phyloP scores from a whole-genome alignment of 805 yeast genomes.

The Clavispora fructus region DNA sequence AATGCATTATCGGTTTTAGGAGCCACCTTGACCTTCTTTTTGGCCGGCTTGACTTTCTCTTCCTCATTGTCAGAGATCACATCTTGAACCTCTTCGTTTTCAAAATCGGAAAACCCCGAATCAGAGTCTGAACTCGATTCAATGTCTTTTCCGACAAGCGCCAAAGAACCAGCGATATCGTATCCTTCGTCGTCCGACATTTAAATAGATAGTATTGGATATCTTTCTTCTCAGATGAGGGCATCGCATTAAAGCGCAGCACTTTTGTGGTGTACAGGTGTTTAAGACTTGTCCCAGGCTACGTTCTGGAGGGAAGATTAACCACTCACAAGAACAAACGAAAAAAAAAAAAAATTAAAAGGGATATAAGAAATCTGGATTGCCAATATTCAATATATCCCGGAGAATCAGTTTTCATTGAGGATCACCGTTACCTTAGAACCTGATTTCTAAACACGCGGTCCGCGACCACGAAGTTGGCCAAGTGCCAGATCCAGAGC shows the following conservation, averaged over 20 bases:
- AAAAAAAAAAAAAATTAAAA: too few species aligned
- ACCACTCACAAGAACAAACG: too few species aligned
- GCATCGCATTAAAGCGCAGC: conserved; percentile 14
- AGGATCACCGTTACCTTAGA: too few species aligned
- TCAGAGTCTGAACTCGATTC: conserved; percentile 19
- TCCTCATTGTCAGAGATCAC: conserved; percentile 47
- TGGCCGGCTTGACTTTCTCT: conserved; percentile 19
- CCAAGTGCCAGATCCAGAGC: too few species aligned
- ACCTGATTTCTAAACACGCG: too few species aligned
- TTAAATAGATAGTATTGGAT: background rate
- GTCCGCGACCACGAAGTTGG: too few species aligned
- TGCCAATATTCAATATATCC: too few species aligned
- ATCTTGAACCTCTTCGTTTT: conserved; percentile 43
- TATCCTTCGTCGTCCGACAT: conserved; percentile 41
- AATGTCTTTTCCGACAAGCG: conserved; percentile 37
- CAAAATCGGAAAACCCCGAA: conserved; percentile 17
- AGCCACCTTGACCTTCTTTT: conserved; percentile 24
- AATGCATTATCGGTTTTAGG: conserved; percentile 24
- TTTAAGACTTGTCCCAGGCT: background rate
- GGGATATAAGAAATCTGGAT: too few species aligned
- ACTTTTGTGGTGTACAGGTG: conserved; percentile 1
- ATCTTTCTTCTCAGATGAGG: conserved; percentile 7
- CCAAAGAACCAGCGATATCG: conserved; percentile 62
- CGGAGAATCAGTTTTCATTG: too few species aligned
- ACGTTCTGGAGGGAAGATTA: too few species aligned